phyloP scores from a whole-genome alignment of 2,329 filamentous ascomycete species.

The Cladophialophora yegresii region DNA sequence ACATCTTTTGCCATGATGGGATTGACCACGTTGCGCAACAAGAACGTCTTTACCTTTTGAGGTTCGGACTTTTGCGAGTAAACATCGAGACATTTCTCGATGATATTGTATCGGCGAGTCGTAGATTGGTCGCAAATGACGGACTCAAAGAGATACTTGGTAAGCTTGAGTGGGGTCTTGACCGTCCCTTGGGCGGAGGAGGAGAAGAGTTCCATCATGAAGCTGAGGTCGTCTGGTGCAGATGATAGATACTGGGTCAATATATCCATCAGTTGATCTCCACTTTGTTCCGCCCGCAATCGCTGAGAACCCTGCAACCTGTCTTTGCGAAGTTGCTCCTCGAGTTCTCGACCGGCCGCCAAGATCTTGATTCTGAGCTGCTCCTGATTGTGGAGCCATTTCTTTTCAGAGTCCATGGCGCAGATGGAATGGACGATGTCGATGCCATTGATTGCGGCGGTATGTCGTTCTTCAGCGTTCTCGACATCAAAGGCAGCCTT shows the following conservation, averaged over 20 bases:
- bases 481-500: slow-evolving; percentile 65
- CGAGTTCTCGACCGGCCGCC: slow-evolving; percentile 72
- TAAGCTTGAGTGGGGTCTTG: slow-evolving; percentile 72
- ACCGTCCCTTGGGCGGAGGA: slow-evolving; percentile 81
- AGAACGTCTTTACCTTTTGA: slow-evolving; percentile 89
- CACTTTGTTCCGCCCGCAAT: slow-evolving; percentile 82
- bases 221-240: slow-evolving; percentile 74
- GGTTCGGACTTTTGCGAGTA: slow-evolving; percentile 77
- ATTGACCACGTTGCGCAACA: slow-evolving; percentile 89
- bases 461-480: slow-evolving; percentile 67
- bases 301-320: slow-evolving; percentile 71
- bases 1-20: slow-evolving; percentile 96
- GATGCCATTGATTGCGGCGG: slow-evolving; percentile 81
- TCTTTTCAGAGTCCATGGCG: slow-evolving; percentile 62
- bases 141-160: slow-evolving; percentile 78
- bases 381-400: slow-evolving; percentile 64
- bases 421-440: slow-evolving; percentile 80
- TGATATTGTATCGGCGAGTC: slow-evolving; percentile 78
- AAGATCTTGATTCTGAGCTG: slow-evolving; percentile 62
- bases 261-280: slow-evolving; percentile 82
- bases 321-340: slow-evolving; percentile 70
- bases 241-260: slow-evolving; percentile 77
- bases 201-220: slow-evolving; percentile 81
- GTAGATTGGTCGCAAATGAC: slow-evolving; percentile 83
- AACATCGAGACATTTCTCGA: slow-evolving; percentile 82